Conservation (phyloP, 1,139 yeast genomes). For the Protomyces inouyei region DNA sequence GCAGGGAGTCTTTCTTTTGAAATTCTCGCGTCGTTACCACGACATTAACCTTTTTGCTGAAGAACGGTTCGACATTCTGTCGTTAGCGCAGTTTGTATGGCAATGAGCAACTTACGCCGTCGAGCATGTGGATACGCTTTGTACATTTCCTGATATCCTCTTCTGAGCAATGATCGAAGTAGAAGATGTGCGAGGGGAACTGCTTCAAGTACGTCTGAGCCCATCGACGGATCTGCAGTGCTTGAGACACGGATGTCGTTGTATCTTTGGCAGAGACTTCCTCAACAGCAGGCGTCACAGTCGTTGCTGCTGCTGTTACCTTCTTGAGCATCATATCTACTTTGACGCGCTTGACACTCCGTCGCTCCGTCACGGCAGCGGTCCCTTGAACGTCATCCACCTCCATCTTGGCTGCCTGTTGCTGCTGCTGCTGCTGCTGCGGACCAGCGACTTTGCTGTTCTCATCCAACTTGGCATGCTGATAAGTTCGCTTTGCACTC, state of each 20-base stretch:
- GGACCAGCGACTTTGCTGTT: background rate
- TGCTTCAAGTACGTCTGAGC: slow-evolving; percentile 74
- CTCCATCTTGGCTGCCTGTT: background rate
- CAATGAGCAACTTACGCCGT: slow-evolving; percentile 35
- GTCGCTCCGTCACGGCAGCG: background rate
- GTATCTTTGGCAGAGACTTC: background rate
- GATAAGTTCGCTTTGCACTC: background rate
- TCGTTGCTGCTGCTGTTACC: background rate
- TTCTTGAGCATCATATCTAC: background rate
- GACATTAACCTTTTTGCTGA: slow-evolving; percentile 72
- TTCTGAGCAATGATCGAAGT: slow-evolving; percentile 60
- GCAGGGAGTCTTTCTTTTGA: background rate
- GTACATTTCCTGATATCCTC: slow-evolving; percentile 44
- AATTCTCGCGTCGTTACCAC: slow-evolving; percentile 60
- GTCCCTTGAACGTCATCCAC: background rate
- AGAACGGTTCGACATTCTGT: slow-evolving; percentile 59
- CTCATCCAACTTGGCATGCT: background rate
- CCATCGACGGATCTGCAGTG: slow-evolving; percentile 46
- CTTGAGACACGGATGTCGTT: background rate
- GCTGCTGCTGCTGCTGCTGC: too few relatives aligned
- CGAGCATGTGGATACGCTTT: slow-evolving; percentile 40
- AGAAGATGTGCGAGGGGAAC: slow-evolving; percentile 67
- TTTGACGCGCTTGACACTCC: background rate
- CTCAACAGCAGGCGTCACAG: background rate
- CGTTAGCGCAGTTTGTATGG: background rate